Evolutionary conservation across 768 basidiomycete genomes (phyloP), one percentile per base, ranked within the genome.

Genomic region (Serendipita indica): DNA sequence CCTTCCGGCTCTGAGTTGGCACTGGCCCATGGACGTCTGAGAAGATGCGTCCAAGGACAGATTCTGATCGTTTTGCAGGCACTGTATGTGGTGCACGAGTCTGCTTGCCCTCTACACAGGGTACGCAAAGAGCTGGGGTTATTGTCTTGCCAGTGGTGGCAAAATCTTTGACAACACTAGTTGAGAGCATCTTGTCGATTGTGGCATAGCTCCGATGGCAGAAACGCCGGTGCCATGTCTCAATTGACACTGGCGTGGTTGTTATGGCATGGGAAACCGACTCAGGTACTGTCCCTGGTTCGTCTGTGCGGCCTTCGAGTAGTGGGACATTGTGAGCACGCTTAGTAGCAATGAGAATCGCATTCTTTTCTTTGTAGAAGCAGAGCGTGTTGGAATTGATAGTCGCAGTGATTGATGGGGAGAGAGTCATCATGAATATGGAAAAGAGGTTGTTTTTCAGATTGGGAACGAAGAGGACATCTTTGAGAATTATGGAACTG

Each of bases 1-100:
- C 67, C 0, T 67, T 65, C 0, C 66, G 58, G 2, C 67, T 66
- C 0, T 62, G 20, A 1, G 64, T 62, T 0, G 32, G 56, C 0
- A 64, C 58, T 0, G 64, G 64, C 0, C 64, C 64, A 18, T 57
- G 27, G 12, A 65, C 25, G 37, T 65, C 64, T 0, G 59, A 3
- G 28, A 63, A 61, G 2, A 65, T 28, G 1, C 39, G 14, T 0
- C 34, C 52, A 18, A 58, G 56, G 3, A 34, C 52, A 4, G 25
- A 33, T 0, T 32, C 2, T 7, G 64, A 60, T 1, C 28, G 63
- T 28, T 54, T 16, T 16, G 49, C 49, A 16, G 49, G 49, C 16
- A 30, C 30, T 3, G 49, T 27, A n/a, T 54, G 49, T 54, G 49
- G 22, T 10, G 49, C 49, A 4, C 49, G 49, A 16, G 49, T 54